Percentiles rank a stretch among this genome's conserved stretches.
These are phyloP conservation scores for Trebouxia sp. DNA, from an alignment of 139 green algal species.

Conservation along the genomic window DNA sequence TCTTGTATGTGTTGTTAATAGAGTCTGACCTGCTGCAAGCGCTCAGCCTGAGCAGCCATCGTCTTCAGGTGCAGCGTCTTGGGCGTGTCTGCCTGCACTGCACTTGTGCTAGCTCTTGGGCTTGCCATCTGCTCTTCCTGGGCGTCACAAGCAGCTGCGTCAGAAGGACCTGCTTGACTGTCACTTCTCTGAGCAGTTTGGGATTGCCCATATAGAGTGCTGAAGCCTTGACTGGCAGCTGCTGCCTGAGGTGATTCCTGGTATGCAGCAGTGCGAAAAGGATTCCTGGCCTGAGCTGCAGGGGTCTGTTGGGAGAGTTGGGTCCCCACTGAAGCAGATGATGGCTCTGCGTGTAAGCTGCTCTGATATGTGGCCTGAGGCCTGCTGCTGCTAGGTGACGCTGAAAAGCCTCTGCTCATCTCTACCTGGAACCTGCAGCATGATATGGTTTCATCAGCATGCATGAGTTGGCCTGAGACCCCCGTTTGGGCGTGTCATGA, in stretches of 20 bases:
- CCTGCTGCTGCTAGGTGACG: neutral
- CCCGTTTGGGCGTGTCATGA: too few species aligned
- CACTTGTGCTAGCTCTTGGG: neutral
- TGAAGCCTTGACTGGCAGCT: neutral
- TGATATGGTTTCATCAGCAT: too few species aligned
- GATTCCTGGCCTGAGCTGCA: neutral
- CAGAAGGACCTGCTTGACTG: neutral
- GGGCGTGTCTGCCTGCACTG: neutral
- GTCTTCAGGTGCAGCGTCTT: conserved; percentile 19
- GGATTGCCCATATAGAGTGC: neutral
- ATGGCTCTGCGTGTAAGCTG: neutral
- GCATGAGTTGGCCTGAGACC: too few species aligned
- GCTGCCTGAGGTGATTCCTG: neutral
- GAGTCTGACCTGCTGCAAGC: conserved; percentile 1
- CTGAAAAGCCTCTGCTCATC: neutral
- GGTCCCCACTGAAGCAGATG: neutral
- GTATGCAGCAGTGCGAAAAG: neutral
- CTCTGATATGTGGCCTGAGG: neutral
- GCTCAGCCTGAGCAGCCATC: conserved; percentile 15
- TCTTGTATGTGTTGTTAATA: too few species aligned
- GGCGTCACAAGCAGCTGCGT: neutral
- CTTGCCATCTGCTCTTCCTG: neutral
- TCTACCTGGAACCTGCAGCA: neutral
- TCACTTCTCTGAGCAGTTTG: neutral
- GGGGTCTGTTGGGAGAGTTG: neutral